These are phyloP conservation scores for Gentiana straminea DNA, from an alignment of 257 asterid species.

Conservation along the genomic window DNA sequence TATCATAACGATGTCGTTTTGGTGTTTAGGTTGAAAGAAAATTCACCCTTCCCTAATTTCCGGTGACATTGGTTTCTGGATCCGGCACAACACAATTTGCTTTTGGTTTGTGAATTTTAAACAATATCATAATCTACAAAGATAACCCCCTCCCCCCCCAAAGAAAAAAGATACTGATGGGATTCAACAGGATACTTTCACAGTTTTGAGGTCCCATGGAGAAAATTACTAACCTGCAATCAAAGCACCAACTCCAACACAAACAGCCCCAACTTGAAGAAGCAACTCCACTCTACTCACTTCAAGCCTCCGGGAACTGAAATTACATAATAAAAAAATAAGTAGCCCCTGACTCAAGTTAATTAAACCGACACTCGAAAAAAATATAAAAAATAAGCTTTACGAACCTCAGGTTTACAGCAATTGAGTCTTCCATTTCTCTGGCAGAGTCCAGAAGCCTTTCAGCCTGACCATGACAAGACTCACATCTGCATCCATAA, in stretches of 20 bases:
- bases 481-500: conserved; percentile 69
- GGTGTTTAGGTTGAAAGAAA: no score
- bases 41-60: no score
- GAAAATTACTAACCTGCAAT: conserved; percentile 56
- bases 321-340: conserved; percentile 5
- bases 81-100: no score
- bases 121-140: no score
- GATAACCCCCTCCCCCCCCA: no score
- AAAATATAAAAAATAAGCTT: neutral
- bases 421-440: conserved; percentile 99
- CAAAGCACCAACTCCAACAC: conserved; percentile 82
- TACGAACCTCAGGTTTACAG: conserved; percentile 86
- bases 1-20: no score
- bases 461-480: conserved; percentile 98
- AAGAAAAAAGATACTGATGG: neutral
- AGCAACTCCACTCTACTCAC: conserved; percentile 96
- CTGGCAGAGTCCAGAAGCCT: conserved; percentile 98
- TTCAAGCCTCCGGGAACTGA: conserved; percentile 97
- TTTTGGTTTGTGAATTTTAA: no score
- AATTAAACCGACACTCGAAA: no score
- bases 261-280: conserved; percentile 92
- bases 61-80: no score
- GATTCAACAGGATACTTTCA: no score
- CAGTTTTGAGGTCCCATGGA: no score
- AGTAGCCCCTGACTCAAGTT: neutral